These are phyloP conservation scores for Hansenula anomala DNA, from an alignment of 1,139 yeast genomes.

Conservation along the genomic window DNA sequence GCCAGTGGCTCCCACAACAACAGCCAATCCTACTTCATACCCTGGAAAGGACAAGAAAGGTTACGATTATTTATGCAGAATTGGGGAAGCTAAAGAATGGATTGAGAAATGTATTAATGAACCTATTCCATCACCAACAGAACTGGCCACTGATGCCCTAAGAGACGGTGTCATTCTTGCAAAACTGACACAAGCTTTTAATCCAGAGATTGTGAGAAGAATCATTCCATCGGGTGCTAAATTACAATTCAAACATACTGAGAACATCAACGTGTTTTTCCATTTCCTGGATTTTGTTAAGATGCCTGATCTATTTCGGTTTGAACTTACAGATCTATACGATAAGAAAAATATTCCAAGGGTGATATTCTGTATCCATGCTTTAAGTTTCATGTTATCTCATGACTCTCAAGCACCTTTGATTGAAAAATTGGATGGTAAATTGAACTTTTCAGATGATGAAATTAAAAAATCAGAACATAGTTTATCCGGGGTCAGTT, in stretches of 20 bases:
- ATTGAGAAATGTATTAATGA: slow-evolving; percentile 55
- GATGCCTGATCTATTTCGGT: slow-evolving; percentile 82
- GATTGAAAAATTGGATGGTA: slow-evolving; percentile 61
- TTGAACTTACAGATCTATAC: slow-evolving; percentile 88
- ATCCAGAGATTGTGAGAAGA: slow-evolving; percentile 57
- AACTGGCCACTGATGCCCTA: slow-evolving; percentile 54
- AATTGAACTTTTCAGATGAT: slow-evolving; percentile 55
- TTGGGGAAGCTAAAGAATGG: slow-evolving; percentile 82
- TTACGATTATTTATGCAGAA: slow-evolving; percentile 85
- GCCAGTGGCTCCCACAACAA: slow-evolving; percentile 16
- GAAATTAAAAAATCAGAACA: slow-evolving; percentile 69
- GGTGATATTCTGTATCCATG: slow-evolving; percentile 91
- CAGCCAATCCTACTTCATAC: background rate
- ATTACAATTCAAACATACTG: slow-evolving; percentile 85
- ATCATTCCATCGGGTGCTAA: slow-evolving; percentile 50
- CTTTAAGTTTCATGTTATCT: slow-evolving; percentile 69
- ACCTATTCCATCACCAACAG: slow-evolving; percentile 45
- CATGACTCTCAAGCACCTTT: slow-evolving; percentile 43
- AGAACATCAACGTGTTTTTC: slow-evolving; percentile 85
- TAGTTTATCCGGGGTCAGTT: slow-evolving; percentile 53
- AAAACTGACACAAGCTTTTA: slow-evolving; percentile 64
- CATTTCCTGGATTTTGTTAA: slow-evolving; percentile 63
- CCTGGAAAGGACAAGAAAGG: slow-evolving; percentile 29
- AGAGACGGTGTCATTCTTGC: slow-evolving; percentile 87
- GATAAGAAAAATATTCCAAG: slow-evolving; percentile 92